Base-by-base conservation (phyloP, 768 basidiomycete genomes). In the Cystobasidium onofrii region DNA sequence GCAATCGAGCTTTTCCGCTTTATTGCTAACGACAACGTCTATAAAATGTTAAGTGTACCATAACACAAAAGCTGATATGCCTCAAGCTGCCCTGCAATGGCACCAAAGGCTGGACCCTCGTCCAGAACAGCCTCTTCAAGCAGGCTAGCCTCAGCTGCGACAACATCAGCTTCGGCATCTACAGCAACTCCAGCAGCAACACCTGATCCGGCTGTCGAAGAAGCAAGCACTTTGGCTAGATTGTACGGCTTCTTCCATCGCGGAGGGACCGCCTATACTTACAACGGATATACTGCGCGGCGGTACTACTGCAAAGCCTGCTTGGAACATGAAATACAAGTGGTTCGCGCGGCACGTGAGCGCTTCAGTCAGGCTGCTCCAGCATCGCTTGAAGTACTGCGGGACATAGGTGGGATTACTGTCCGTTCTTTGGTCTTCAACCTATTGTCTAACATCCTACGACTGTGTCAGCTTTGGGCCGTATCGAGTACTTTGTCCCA, bases 221-320 rank as follows among this genome's bases (percentile, higher is more conserved):
- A 3, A 34, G 29, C 54, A 25, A 52, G 18, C 13, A 29, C 50
- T 1, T 10, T 41, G 29, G 39, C n/a, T 23, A 27, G 29, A 20
- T 27, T 71, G 15, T 71, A 71, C 34, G 25, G 25, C 23, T 60
- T 57, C 29, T 71, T 71, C 55, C 50, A 55, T 44, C 25, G 33
- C 3, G 50, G 33, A 3, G 55, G 55, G 4, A 39, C 10, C 17
- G 69, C 69, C 10, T 71, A 57, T 39, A 71, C 69, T n/a, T 39
- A 33, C 31, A 34, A 60, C 1, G 69, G 33, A 9, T 15, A 17
- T 12, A 55, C 29, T 25, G 15, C 15, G 3, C 13, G n/a, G 33
- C 69, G 69, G 15, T 71, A 60, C 69, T 71, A 71, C 39, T 71
- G 69, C 69, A 33, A 41, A 29, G 50, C 69, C 23, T 71, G 69